Evolutionary conservation across 495 filamentous ascomycete genomes (phyloP), one percentile per base, ranked within the genome.

Genomic region (Aspergillus carlsbadensis): DNA sequence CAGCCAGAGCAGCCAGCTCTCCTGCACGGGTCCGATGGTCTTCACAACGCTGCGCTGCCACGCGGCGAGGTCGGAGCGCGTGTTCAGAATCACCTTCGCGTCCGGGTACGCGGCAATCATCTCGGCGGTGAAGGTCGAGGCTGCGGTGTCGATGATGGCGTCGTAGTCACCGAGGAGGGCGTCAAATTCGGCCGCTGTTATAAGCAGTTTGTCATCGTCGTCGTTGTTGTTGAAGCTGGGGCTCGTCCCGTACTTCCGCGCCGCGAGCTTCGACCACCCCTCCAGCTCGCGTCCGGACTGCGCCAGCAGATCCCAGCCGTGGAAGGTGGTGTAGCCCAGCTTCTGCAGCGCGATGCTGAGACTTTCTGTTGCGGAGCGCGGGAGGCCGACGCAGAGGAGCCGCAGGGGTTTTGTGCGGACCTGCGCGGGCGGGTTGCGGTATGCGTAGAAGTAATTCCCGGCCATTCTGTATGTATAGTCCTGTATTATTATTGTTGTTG

Each of bases 331-430:
- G 41, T 54, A 57, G 14, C 62, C 56, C 21, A 67, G 64, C 0
- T 56, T 36, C 2, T 17, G 14, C 8, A 67, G 56, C 2, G 64
- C 64, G 6, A 37, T 15, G 17, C 53, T 37, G 10, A 67, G 62
- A 5, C 57, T 64, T 31, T 67, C 62, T 21, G 62, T 67, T 17
- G 44, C 64, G 26, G 61, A 57, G 34, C 64, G 54, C 17, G 55
- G 46, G 20, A 64, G 44, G 2, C 64, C 64, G 17, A 64, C 48
- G 40, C 54, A 56, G 42, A 67, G 51, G 5, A 67, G 44, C 6
- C 48, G 50, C 1, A 67, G 18, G 18, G 62, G 64, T 21, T 53
- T 47, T 14, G 47, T 56, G 50, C 64, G 64, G 1, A 15, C 43
- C 5, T 50, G 56, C 18, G 26, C 54, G 15, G 35, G 26, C 2